Base-by-base conservation (phyloP, 169 alveolate genomes). In the Plasmodium ovale region DNA sequence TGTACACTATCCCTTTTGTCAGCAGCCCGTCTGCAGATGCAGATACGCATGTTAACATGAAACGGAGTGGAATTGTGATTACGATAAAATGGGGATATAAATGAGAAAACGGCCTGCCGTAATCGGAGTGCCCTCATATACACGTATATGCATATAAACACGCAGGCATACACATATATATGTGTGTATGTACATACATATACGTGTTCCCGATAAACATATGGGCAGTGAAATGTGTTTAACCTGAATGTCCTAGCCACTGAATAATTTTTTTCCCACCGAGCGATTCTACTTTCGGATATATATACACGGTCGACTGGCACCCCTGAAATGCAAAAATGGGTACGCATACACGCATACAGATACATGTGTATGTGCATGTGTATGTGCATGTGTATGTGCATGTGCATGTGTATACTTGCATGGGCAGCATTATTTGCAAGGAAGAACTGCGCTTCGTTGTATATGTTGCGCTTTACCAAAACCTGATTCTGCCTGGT, bases 171-270 rank as follows among this genome's bases (percentile, higher is more conserved):
- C 12, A 27, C 14, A 60, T 60, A 29, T 60, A 60, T 29, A 53
- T 53, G n/a, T 53, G 29, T 16, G n/a, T 31, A 27, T 60, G 12
- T 49, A 62, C 12, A 27, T 12, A 60, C 29, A 29, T 60, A 60
- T 29, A 53, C n/a, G n/a, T 53, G 29, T 16, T n/a, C n/a, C n/a
- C n/a, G n/a, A n/a, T n/a, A n/a, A n/a, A n/a, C n/a, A n/a, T n/a
- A n/a, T n/a, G n/a, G n/a, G n/a, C n/a, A n/a, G n/a, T 16, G 35
- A 49, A 16, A 1, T 49, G 19, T 35, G 47, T 70, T 56, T 77
- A 7, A 77, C 91, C 91, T 67, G 91, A 84, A 84, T 84, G 60
- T 42, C 91, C 91, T 56, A 84, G 31, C 91, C 91, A 84, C 14
- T 31, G 14, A 65, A 84, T 84, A 39, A 65, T 35, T 70, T 84